A percentile compares a stretch with the other conserved stretches of the same genome.
These are phyloP conservation scores for Telfairia occidentalis DNA, from an alignment of 331 rosid genomes.

Conservation along the genomic window DNA sequence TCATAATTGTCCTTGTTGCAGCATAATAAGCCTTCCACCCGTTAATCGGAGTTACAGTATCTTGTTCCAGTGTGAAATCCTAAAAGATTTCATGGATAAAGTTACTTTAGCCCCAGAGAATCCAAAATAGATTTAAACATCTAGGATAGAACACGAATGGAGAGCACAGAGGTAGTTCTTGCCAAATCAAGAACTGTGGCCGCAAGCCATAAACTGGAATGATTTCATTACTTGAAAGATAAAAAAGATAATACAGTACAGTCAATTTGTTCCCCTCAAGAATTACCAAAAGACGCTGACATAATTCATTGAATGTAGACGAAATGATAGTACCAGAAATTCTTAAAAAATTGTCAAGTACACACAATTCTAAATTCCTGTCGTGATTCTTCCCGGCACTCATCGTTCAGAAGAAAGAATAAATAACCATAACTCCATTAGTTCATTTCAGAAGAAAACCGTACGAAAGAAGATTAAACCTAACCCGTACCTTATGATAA, in stretches of 20 bases:
- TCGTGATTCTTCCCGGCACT: neutral
- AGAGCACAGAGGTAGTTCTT: neutral
- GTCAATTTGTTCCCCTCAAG: neutral
- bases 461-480: neutral
- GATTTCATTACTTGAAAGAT: neutral
- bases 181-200: neutral
- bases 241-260: neutral
- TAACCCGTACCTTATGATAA: constrained; percentile 62
- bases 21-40: constrained; percentile 99
- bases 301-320: neutral
- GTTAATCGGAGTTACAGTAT: constrained; percentile 53
- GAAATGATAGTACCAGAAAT: neutral
- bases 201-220: neutral
- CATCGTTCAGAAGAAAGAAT: constrained; percentile 2
- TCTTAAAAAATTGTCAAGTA: neutral
- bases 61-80: constrained; percentile 97
- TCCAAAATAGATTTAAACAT: constrained; percentile 6
- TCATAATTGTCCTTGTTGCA: constrained; percentile 86
- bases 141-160: neutral
- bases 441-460: neutral
- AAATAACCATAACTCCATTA: neutral
- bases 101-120: constrained; percentile 1
- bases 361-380: neutral
- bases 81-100: constrained; percentile 16
- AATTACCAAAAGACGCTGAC: neutral